These are phyloP conservation scores for Trifolium pratense DNA, from an alignment of 306 rosid genomes.

Conservation along the genomic window DNA sequence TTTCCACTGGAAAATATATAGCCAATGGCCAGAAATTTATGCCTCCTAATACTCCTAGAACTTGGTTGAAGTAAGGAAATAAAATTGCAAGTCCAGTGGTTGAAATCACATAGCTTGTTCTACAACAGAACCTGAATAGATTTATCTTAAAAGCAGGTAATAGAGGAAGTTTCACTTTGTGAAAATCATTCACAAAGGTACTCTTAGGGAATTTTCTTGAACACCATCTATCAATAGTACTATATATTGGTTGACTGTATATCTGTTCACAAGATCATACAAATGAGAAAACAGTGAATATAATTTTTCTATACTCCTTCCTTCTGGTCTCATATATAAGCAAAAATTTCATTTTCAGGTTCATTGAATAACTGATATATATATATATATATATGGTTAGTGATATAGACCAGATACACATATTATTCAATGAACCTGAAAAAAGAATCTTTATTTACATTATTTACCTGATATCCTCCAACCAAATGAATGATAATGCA, in stretches of 20 bases:
- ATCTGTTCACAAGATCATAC: slow-evolving; percentile 48
- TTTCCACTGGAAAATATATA: slow-evolving; percentile 84
- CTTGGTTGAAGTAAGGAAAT: slow-evolving; percentile 85
- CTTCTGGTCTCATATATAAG: too few species aligned
- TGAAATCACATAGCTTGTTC: slow-evolving; percentile 69
- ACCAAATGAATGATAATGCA: slow-evolving; percentile 77
- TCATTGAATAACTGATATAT: too few species aligned
- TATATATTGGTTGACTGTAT: slow-evolving; percentile 68
- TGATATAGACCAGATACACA: too few species aligned
- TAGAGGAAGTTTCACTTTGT: slow-evolving; percentile 61
- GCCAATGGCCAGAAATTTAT: slow-evolving; percentile 88
- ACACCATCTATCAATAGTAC: slow-evolving; percentile 63
- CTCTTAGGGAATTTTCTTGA: slow-evolving; percentile 58
- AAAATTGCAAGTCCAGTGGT: slow-evolving; percentile 66
- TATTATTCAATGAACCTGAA: too few species aligned
- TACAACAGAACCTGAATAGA: slow-evolving; percentile 61
- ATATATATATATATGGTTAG: too few species aligned
- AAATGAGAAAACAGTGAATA: not conserved
- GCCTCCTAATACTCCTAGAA: slow-evolving; percentile 83
- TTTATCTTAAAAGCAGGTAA: slow-evolving; percentile 52
- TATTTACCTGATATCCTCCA: slow-evolving; percentile 99
- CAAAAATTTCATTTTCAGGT: too few species aligned
- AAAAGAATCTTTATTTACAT: too few species aligned
- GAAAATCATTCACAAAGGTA: slow-evolving; percentile 56
- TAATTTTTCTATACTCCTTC: too few species aligned